These are phyloP conservation scores for Trichomonas gallinae DNA, from an alignment of 208 protist genomes.

Conservation along the genomic window DNA sequence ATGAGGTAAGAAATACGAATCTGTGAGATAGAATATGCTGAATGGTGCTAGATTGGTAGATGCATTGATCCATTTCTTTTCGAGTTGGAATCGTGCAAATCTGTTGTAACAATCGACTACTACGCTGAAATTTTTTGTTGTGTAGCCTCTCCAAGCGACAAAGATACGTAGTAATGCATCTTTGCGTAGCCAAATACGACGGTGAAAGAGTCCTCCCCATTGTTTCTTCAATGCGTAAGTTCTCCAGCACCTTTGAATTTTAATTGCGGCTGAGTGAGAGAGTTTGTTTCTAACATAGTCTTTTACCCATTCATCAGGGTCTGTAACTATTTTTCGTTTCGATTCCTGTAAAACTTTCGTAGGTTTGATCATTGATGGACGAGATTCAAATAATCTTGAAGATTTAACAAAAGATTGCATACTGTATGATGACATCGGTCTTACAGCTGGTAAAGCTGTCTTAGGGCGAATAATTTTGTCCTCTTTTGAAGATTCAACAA, in stretches of 20 bases:
- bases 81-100: background rate
- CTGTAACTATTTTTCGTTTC: background rate
- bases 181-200: background rate
- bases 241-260: background rate
- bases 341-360: background rate
- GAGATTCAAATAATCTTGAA: background rate
- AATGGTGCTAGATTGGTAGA: background rate
- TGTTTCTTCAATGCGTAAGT: background rate
- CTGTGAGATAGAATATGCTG: background rate
- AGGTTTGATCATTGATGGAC: background rate
- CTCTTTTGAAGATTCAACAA: background rate
- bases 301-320: background rate
- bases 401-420: background rate
- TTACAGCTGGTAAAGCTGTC: background rate
- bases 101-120: background rate
- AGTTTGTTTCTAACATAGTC: background rate
- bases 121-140: background rate
- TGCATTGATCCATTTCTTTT: background rate
- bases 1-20: background rate
- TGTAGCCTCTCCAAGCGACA: background rate
- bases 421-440: background rate
- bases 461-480: background rate
- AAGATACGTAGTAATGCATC: background rate
- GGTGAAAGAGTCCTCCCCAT: background rate
- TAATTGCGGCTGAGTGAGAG: background rate